Evolutionary conservation across 1,284 basidiomycete species (phyloP).

Genomic region (Boletus hoseneyae): DNA sequence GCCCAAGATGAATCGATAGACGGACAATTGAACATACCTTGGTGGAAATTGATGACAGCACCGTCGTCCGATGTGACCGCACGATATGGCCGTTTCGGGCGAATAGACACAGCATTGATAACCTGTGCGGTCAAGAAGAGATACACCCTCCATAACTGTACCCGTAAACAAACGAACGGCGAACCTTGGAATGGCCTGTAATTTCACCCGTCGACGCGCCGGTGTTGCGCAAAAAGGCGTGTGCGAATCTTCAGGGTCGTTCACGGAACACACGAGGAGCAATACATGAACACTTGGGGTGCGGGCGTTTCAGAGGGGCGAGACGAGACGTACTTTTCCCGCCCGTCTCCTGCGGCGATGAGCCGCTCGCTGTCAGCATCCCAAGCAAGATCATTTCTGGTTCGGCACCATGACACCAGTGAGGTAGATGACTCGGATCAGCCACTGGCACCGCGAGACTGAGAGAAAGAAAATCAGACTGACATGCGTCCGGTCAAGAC

Average conservation of each 20-base stretch:
- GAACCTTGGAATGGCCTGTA: slow-evolving; percentile 86
- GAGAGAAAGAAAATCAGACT: slow-evolving; percentile 22
- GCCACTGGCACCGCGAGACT: neutral
- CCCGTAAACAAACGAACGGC: neutral
- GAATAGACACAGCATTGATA: slow-evolving; percentile 90
- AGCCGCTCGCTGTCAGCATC: slow-evolving; percentile 96
- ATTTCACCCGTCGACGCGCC: slow-evolving; percentile 94
- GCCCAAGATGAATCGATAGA: neutral
- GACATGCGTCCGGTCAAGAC: slow-evolving; percentile 82
- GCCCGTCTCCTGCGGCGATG: slow-evolving; percentile 94
- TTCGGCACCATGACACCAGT: neutral
- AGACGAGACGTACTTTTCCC: slow-evolving; percentile 64
- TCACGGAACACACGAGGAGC: neutral
- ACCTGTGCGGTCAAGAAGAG: slow-evolving; percentile 39
- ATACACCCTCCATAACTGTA: neutral
- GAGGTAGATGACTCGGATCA: neutral
- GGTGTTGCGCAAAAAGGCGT: slow-evolving; percentile 84
- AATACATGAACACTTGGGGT: neutral
- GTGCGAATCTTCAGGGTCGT: slow-evolving; percentile 65
- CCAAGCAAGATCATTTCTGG: slow-evolving; percentile 91
- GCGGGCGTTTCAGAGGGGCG: neutral
- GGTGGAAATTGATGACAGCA: slow-evolving; percentile 75
- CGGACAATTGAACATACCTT: slow-evolving; percentile 43
- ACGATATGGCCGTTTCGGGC: slow-evolving; percentile 86
- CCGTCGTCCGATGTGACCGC: slow-evolving; percentile 90